Evolutionary conservation across 495 filamentous ascomycete species (phyloP), one percentile per base, ranked within the genome.

Genomic region (Xylaria curta): DNA sequence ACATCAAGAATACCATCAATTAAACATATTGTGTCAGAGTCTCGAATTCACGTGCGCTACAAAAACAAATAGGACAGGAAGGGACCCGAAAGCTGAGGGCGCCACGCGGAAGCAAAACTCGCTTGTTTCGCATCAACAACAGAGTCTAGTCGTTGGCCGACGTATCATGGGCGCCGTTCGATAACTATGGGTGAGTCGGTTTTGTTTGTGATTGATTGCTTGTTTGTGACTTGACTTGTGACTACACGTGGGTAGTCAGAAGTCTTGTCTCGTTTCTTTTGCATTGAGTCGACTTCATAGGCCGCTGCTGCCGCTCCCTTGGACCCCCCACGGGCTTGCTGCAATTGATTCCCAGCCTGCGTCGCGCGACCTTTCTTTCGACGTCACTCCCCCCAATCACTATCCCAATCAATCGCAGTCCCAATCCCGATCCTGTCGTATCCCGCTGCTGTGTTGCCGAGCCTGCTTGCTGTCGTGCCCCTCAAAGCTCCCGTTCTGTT

Each of bases 151-250:
- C 19, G 33, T 51, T 46, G 70, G 68, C 40, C 36, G 68, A 69
- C 62, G 54, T 75, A 76, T 76, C 75, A 79, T 79, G 77, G 77
- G 74, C 77, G 73, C 72, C 69, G 66, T 69, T 62, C 53, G 76
- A 71, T 73, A 69, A 76, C 69, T 68, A 79, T 79, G 77, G 77
- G 77, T 79, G 67, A 78, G 77, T 79, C n/a, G 51, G 33, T 28
- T 71, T 64, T 33, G n/a, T n/a, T n/a, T 60, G 31, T 62, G 56
- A 46, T 21, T 60, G 38, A 40, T 17, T n/a, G n/a, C n/a, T n/a
- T n/a, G n/a, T n/a, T n/a, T n/a, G n/a, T n/a, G n/a, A n/a, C n/a
- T n/a, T n/a, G n/a, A n/a, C n/a, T n/a, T n/a, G n/a, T n/a, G n/a
- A n/a, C n/a, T n/a, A n/a, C n/a, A n/a, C n/a, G n/a, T n/a, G n/a